Percentiles rank a stretch among this genome's conserved stretches.
These are phyloP conservation scores for Manihot esculenta DNA, from an alignment of 441 rosid genomes.

Conservation along the genomic window DNA sequence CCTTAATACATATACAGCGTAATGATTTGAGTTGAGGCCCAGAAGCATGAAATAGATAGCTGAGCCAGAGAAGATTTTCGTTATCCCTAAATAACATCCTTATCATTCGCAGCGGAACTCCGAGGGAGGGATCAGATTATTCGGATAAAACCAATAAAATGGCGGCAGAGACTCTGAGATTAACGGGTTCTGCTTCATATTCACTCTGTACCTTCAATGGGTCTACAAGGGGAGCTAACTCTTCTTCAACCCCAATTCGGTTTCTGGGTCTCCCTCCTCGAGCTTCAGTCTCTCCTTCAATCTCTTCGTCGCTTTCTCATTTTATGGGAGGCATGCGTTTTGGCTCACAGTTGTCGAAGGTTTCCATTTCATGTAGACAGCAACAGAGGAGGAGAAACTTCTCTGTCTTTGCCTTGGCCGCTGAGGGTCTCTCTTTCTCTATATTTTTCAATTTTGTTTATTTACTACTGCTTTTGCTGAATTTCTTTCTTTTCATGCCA, in stretches of 20 bases:
- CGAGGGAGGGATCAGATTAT: neutral
- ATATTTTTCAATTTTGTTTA: slow-evolving; percentile 13
- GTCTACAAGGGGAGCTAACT: slow-evolving; percentile 45
- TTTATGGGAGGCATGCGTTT: slow-evolving; percentile 47
- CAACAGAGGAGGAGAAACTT: slow-evolving; percentile 42
- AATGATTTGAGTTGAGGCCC: slow-evolving; percentile 1
- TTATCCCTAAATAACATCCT: slow-evolving; percentile 16
- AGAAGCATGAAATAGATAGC: slow-evolving; percentile 1
- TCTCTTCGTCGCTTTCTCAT: slow-evolving; percentile 56
- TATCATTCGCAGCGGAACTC: neutral
- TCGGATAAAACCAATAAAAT: slow-evolving; percentile 28
- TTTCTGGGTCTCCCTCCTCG: slow-evolving; percentile 56
- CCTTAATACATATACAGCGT: too few relatives aligned
- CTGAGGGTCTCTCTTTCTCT: slow-evolving; percentile 49
- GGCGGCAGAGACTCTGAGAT: slow-evolving; percentile 70
- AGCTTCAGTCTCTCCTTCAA: slow-evolving; percentile 34
- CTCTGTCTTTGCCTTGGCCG: slow-evolving; percentile 68
- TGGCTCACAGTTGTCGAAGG: slow-evolving; percentile 24
- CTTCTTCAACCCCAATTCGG: slow-evolving; percentile 40
- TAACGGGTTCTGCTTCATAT: slow-evolving; percentile 49
- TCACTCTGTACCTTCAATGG: slow-evolving; percentile 56
- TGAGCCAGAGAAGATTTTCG: neutral
- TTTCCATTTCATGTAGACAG: slow-evolving; percentile 29
- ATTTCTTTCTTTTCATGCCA: neutral
- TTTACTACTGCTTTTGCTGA: slow-evolving; percentile 1